Evolutionary conservation across 2,329 filamentous ascomycete species (phyloP).

Genomic region (Mariannaea sp.): DNA sequence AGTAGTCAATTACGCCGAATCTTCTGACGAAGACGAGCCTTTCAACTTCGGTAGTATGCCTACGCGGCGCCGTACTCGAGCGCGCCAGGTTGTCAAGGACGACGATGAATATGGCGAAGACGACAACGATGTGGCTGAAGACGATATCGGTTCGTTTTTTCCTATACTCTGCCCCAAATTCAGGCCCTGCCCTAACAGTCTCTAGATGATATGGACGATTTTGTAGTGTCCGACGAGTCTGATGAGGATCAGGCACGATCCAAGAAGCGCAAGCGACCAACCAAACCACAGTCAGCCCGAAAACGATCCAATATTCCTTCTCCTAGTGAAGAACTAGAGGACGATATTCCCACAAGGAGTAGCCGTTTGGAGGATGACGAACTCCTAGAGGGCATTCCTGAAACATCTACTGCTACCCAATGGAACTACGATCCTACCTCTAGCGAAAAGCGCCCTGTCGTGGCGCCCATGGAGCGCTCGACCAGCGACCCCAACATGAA

Average conservation of each 20-base stretch:
- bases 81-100: slow-evolving; percentile 66
- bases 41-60: slow-evolving; percentile 55
- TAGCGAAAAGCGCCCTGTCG: slow-evolving; percentile 44
- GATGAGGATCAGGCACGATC: slow-evolving; percentile 64
- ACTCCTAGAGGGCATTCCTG: slow-evolving; percentile 59
- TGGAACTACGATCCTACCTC: slow-evolving; percentile 71
- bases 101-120: slow-evolving; percentile 76
- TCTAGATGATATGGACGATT: slow-evolving; percentile 77
- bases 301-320: slow-evolving; percentile 66
- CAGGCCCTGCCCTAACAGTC: slow-evolving; percentile 13
- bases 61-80: slow-evolving; percentile 47
- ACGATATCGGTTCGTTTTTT: slow-evolving; percentile 64
- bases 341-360: slow-evolving; percentile 38
- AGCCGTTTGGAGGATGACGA: slow-evolving; percentile 59
- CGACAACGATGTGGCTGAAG: slow-evolving; percentile 63
- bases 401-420: slow-evolving; percentile 76
- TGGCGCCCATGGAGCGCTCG: slow-evolving; percentile 39
- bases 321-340: slow-evolving; percentile 22
- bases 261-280: slow-evolving; percentile 76
- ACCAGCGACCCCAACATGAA: slow-evolving; percentile 48
- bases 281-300: slow-evolving; percentile 56
- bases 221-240: slow-evolving; percentile 85
- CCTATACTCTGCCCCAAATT: accelerated
- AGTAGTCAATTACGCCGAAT: slow-evolving; percentile 80
- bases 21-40: slow-evolving; percentile 78